Base-by-base conservation (phyloP, 805 yeast species). In the Wickerhamomyces bisporus region DNA sequence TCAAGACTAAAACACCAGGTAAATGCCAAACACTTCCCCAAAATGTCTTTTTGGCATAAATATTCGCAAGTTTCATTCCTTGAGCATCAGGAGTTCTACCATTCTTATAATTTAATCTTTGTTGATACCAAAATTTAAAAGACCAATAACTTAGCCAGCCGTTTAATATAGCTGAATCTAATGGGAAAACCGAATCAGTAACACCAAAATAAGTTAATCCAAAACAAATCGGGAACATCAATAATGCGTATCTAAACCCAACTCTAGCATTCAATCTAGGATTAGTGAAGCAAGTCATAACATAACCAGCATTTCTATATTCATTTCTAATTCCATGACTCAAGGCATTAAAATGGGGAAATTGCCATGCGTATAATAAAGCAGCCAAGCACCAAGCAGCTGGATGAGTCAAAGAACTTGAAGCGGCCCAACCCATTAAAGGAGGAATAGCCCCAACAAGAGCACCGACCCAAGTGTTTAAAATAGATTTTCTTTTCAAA, bases 361-460 rank as follows among this genome's bases (percentile, higher is more conserved):
- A 93, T 61, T 93, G 98, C 98, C 98, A 93, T 6, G 97, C 96
- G 56, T 85, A 93, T 28, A 93, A 65, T 36, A 93, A 64, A 0
- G 83, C 86, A 1, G 97, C 97, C 18, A 93, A 66, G 55, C 89
- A 79, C 98, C 98, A 91, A 4, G 95, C 94, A 7, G 93, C 97
- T 0, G 98, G 96, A 45, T 87, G 86, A 3, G 72, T 48, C 26
- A 89, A 62, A 1, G 88, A 75, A 4, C 86, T 77, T 11, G 96
- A 84, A 0, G 91, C 87, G 2, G 96, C 96, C 98, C 98, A 93
- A 3, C 98, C 98, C 98, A 93, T 93, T 35, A 93, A 70, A 16
- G 98, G 98, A 0, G 98, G 98, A 33, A 93, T 85, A 0, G 97
- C 98, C 4, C 98, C 98, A 4, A 93, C 98, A n/a, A 93, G 59